Base-by-base conservation (phyloP, 1,139 yeast genomes). In the Candida gigantensis region DNA sequence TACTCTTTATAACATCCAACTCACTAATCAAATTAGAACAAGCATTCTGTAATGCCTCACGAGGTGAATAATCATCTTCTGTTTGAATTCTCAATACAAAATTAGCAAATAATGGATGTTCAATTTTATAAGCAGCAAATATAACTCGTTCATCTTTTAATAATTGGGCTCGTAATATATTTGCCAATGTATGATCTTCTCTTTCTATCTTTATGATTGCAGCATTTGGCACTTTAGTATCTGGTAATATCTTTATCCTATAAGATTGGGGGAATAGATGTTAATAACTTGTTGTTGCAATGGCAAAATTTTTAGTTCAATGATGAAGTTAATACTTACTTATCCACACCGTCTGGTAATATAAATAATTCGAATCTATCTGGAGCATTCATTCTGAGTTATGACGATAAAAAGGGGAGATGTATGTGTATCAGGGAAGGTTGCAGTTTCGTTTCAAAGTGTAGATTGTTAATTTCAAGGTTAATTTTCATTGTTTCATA, bases 181-280 rank as follows among this genome's bases (percentile, higher is more conserved):
- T 92, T 17, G 96, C 98, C 41, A 92, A 73, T 2, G 99, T 94
- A 58, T 92, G 99, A 62, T 92, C 99, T 61, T 92, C 99, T 58
- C 96, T 83, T 62, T 92, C 97, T 49, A 92, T 88, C 48, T 86
- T 88, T 50, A 92, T 76, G 44, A 90, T 80, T 39, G 95, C 94
- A 35, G 97, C 95, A 60, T 92, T 92, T 24, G 97, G 96, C 32
- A 92, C 94, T 54, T 92, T 86, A 41, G 95, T 81, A 62, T 92
- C 99, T 8, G 97, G 97, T 23, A 89, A 85, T 45, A 92, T 81
- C 44, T 85, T 82, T 45, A 92, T 74, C 62, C 88, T 76, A 19
- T 6, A 20, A 4, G n/a, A 20, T 4, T n/a, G n/a, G 6, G n/a
- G 6, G 39, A 14, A 27, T 12, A 19, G 26, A 11, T 28, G 37